These are phyloP conservation scores for Stenogyne calaminthoides DNA, from an alignment of 305 asterid species.

Conservation along the genomic window DNA sequence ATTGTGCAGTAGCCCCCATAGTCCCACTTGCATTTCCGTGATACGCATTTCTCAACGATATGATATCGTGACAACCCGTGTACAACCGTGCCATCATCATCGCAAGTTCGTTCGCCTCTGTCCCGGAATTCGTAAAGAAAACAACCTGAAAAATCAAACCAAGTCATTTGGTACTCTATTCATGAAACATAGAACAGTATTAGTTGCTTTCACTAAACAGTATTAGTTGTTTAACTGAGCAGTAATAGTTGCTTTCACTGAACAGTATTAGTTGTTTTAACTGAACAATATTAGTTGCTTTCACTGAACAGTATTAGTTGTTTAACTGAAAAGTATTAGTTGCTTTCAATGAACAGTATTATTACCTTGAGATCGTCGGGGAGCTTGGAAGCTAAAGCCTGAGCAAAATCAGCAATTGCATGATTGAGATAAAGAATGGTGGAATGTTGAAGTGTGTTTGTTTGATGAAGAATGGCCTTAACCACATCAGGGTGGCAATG, in stretches of 20 bases:
- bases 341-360: background rate
- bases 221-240: too few species aligned
- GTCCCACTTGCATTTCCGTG: conserved; percentile 72
- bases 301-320: too few species aligned
- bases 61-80: conserved; percentile 56
- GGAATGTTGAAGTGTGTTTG: conserved; percentile 68
- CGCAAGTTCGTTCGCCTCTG: conserved; percentile 72
- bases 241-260: too few species aligned
- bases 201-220: too few species aligned
- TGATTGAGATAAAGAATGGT: conserved; percentile 75
- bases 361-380: conserved; percentile 78
- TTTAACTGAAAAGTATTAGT: too few species aligned
- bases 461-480: conserved; percentile 66
- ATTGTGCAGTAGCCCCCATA: conserved; percentile 70
- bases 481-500: conserved; percentile 94
- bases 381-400: conserved; percentile 73
- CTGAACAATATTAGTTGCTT: background rate
- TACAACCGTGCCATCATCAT: conserved; percentile 72
- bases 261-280: too few species aligned
- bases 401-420: conserved; percentile 74
- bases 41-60: conserved; percentile 65
- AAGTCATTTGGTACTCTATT: too few species aligned
- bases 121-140: conserved; percentile 73
- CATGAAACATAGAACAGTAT: too few species aligned
- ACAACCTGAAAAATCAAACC: conserved; percentile 43